phyloP scores from a whole-genome alignment of 208 protist genomes.

The Tritrichomonas foetus region DNA sequence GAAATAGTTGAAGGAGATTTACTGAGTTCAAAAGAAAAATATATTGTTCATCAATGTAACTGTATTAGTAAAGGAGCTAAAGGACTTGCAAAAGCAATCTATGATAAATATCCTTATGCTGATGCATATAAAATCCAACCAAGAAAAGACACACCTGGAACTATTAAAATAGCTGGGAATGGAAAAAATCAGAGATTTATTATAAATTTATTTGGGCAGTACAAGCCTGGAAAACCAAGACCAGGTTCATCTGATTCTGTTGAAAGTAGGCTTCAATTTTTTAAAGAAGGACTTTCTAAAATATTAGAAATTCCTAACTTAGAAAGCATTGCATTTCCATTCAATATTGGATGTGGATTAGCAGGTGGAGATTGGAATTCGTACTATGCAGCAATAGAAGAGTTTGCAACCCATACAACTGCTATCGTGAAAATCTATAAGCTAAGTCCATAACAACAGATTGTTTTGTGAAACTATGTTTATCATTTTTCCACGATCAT shows the following conservation, averaged over 20 bases:
- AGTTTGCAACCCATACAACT: too few species aligned
- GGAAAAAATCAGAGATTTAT: neutral
- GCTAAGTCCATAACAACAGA: too few species aligned
- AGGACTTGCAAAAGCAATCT: neutral
- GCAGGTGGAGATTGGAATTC: neutral
- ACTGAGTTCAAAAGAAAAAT: neutral
- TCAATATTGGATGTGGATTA: neutral
- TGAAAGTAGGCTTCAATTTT: neutral
- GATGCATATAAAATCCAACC: neutral
- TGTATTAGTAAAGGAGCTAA: neutral
- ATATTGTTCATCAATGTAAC: conserved; percentile 29
- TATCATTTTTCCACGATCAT: too few species aligned
- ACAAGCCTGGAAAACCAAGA: neutral
- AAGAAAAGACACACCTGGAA: neutral
- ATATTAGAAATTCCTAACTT: neutral
- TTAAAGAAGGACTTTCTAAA: neutral
- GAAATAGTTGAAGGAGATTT: neutral
- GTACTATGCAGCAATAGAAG: neutral
- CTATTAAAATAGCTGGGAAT: neutral
- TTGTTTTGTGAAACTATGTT: too few species aligned
- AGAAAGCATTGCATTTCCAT: conserved; percentile 24
- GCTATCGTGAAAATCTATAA: too few species aligned
- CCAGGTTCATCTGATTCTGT: neutral
- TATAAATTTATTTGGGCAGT: neutral
- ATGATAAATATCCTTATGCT: neutral